Base-by-base conservation (phyloP, 2,329 filamentous ascomycete species). In the Fusarium oligoseptatum region DNA sequence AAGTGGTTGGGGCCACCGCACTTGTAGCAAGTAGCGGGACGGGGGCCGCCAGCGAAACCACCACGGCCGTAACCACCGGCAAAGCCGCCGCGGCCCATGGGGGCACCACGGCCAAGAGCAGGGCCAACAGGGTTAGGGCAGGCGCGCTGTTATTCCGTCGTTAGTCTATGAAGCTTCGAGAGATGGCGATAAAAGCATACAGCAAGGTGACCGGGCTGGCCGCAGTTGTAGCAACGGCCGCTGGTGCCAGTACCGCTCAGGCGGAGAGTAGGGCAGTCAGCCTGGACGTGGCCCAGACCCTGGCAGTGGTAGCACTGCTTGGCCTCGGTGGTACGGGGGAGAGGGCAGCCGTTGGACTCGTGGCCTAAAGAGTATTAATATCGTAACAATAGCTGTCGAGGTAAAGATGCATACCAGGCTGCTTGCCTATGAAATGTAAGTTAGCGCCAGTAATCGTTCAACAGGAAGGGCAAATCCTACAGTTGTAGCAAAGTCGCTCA, bases 231-330 rank as follows among this genome's bases (percentile, higher is more conserved):
- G 92, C 97, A 99, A 79, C 95, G 94, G 75, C 94, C 95, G 83
- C 93, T 92, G 71, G 92, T 92, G 74, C 92, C 91, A 79, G 92
- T 93, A 77, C 93, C 95, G 84, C 92, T 97, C 84, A 99, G 86
- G 79, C 97, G 95, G 76, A 99, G 91, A 73, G 97, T 98, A 80
- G 97, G 97, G 90, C 97, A 99, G 85, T 99, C 97, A 78, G 97
- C 97, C 88, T 99, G 97, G 80, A 99, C 97, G 84, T 99, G 97
- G 77, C 97, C 97, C 72, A 98, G 91, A 69, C 97, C 97, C 88
- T 98, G 97, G 90, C 97, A 99, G 88, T 98, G 97, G 85, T 99
- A 99, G 91, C 97, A 99, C 89, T 99, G 97, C 92, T 99, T 99
- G 63, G 95, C 95, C 87, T 99, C 97, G 76, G 97, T 98, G 72